These are phyloP conservation scores for Malassezia sympodialis DNA, from an alignment of 1,284 basidiomycete species.

Conservation along the genomic window DNA sequence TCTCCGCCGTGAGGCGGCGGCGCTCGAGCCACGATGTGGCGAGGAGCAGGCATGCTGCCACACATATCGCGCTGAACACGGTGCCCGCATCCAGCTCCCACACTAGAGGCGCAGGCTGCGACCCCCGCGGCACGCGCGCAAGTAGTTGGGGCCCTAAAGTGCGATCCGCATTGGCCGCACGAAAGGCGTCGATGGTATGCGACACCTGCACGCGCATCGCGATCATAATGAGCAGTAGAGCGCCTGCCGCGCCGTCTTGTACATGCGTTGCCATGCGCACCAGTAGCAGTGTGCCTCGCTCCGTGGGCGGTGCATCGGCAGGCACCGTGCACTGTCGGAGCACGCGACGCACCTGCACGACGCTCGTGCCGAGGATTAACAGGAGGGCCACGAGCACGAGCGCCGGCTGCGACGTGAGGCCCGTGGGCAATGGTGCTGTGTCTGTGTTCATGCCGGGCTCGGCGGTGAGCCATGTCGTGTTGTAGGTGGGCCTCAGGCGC, in stretches of 20 bases:
- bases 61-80: slow-evolving; percentile 5
- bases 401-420: neutral
- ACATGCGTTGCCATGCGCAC: neutral
- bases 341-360: slow-evolving; percentile 7
- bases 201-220: slow-evolving; percentile 6
- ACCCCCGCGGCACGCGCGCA: neutral
- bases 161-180: neutral
- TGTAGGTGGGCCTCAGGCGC: slow-evolving; percentile 1
- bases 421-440: neutral
- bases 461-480: neutral
- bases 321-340: neutral
- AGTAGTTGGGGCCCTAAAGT: neutral
- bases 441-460: slow-evolving; percentile 2
- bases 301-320: neutral
- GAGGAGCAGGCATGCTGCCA: slow-evolving; percentile 1
- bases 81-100: slow-evolving; percentile 5
- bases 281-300: neutral
- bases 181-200: slow-evolving; percentile 4
- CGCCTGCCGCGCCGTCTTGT: slow-evolving; percentile 1
- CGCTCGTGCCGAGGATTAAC: neutral
- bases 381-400: slow-evolving; percentile 2
- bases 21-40: slow-evolving; percentile 7
- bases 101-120: neutral
- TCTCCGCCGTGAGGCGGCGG: slow-evolving; percentile 4
- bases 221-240: slow-evolving; percentile 1